These are phyloP conservation scores for Rhinocladiella similis DNA, from an alignment of 2,329 filamentous ascomycete species.

Conservation along the genomic window DNA sequence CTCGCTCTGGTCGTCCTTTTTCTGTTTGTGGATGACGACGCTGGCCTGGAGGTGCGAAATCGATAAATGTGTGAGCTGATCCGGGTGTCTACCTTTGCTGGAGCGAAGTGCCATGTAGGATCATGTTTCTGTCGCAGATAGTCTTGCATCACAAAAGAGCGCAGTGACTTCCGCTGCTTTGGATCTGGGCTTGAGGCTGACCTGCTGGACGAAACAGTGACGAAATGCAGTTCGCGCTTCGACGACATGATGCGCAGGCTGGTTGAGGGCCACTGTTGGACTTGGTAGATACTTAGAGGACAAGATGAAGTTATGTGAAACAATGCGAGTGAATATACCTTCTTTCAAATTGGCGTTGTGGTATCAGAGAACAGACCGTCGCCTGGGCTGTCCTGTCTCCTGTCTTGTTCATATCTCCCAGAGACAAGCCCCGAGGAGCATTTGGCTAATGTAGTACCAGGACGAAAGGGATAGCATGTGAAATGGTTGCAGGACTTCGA, in stretches of 20 bases:
- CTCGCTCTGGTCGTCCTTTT: neutral
- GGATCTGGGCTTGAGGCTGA: slow-evolving; percentile 4
- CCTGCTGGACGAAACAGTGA: slow-evolving; percentile 7
- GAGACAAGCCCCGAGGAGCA: too few relatives aligned
- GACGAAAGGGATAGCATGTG: too few relatives aligned
- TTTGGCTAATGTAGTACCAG: too few relatives aligned
- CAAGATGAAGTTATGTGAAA: too few relatives aligned
- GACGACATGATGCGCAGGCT: neutral
- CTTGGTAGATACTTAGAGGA: neutral
- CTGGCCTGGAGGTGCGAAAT: slow-evolving; percentile 10
- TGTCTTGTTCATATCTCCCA: too few relatives aligned
- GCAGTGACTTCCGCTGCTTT: slow-evolving; percentile 13
- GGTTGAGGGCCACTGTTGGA: neutral
- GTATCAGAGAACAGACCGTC: too few relatives aligned
- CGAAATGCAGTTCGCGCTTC: slow-evolving; percentile 16
- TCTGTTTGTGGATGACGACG: neutral
- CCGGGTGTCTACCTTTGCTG: slow-evolving; percentile 7
- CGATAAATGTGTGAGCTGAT: slow-evolving; percentile 17
- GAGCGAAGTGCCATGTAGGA: slow-evolving; percentile 14
- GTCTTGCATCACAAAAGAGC: slow-evolving; percentile 17
- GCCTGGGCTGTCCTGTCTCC: too few relatives aligned
- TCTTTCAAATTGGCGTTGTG: too few relatives aligned
- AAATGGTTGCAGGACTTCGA: too few relatives aligned
- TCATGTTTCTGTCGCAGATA: slow-evolving; percentile 18
- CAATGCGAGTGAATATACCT: too few relatives aligned